Evolutionary conservation across 2,329 filamentous ascomycete species (phyloP).

Genomic region (Aureobasidium sp.): DNA sequence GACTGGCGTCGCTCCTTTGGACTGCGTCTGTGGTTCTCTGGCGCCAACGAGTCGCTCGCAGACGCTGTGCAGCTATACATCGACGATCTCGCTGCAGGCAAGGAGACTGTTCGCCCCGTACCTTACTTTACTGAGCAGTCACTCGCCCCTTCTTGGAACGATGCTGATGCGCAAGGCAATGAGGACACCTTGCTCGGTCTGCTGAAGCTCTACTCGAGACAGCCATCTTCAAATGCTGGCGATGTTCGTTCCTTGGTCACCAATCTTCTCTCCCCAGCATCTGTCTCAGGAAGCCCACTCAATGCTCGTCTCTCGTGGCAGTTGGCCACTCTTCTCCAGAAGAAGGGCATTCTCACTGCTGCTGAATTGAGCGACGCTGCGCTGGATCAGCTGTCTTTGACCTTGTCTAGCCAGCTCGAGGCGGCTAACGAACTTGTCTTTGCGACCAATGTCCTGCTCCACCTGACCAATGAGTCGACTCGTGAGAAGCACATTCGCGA

Average conservation of each 20-base stretch:
- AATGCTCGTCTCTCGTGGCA: constrained; percentile 79
- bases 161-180: constrained; percentile 50
- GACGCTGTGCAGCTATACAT: constrained; percentile 67
- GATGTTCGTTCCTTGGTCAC: constrained; percentile 19
- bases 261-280: constrained; percentile 66
- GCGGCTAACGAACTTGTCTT: constrained; percentile 21
- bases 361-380: constrained; percentile 30
- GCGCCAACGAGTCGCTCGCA: constrained; percentile 63
- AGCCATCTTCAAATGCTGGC: constrained; percentile 31
- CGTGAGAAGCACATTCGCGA: constrained; percentile 35
- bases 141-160: constrained; percentile 53
- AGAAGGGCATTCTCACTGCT: constrained; percentile 22
- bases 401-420: constrained; percentile 29
- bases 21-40: constrained; percentile 76
- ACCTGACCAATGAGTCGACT: constrained; percentile 22
- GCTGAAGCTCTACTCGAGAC: constrained; percentile 68
- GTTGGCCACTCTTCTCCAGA: constrained; percentile 55
- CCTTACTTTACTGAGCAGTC: constrained; percentile 62
- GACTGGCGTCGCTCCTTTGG: constrained; percentile 94
- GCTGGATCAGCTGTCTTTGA: constrained; percentile 60
- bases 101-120: constrained; percentile 62
- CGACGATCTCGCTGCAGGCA: constrained; percentile 63
- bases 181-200: constrained; percentile 85
- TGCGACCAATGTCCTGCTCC: constrained; percentile 27
- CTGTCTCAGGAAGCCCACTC: constrained; percentile 66